Conservation (phyloP, 1,139 yeast species). For the Tardiomyces digboiensis region DNA sequence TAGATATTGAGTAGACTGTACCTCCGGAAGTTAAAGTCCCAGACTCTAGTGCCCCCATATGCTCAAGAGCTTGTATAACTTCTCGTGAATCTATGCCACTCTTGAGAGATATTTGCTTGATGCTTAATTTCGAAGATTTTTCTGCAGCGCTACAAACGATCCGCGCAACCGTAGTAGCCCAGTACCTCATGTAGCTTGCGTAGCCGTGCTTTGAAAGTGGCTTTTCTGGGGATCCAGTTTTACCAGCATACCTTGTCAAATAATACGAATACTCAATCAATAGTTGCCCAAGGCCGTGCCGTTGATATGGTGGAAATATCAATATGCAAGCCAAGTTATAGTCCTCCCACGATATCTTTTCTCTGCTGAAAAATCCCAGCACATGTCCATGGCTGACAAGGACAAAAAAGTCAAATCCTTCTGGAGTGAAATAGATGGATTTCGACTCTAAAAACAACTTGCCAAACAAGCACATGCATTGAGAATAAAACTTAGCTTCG, state of each 20-base stretch:
- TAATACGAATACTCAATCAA: slow-evolving; percentile 78
- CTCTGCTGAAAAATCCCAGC: slow-evolving; percentile 92
- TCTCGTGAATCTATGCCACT: slow-evolving; percentile 74
- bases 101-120: slow-evolving; percentile 34
- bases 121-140: slow-evolving; percentile 1
- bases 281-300: slow-evolving; percentile 65
- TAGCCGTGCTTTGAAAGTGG: slow-evolving; percentile 82
- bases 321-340: slow-evolving; percentile 88
- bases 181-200: slow-evolving; percentile 61
- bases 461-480: slow-evolving; percentile 74
- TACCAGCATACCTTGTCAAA: slow-evolving; percentile 46
- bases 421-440: slow-evolving; percentile 73
- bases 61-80: slow-evolving; percentile 50
- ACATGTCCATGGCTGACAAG: slow-evolving; percentile 34
- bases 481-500: slow-evolving; percentile 57
- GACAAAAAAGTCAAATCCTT: slow-evolving; percentile 71
- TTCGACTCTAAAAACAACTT: slow-evolving; percentile 88
- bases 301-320: slow-evolving; percentile 87
- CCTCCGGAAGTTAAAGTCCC: slow-evolving; percentile 3
- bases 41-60: slow-evolving; percentile 40
- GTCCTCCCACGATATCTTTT: slow-evolving; percentile 70
- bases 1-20: slow-evolving; percentile 4
- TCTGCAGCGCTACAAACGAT: slow-evolving; percentile 23
- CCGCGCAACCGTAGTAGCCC: slow-evolving; percentile 50
- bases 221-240: slow-evolving; percentile 79